Evolutionary conservation across 2,329 filamentous ascomycete genomes (phyloP).

Genomic region (Plectosphaerella sp.): DNA sequence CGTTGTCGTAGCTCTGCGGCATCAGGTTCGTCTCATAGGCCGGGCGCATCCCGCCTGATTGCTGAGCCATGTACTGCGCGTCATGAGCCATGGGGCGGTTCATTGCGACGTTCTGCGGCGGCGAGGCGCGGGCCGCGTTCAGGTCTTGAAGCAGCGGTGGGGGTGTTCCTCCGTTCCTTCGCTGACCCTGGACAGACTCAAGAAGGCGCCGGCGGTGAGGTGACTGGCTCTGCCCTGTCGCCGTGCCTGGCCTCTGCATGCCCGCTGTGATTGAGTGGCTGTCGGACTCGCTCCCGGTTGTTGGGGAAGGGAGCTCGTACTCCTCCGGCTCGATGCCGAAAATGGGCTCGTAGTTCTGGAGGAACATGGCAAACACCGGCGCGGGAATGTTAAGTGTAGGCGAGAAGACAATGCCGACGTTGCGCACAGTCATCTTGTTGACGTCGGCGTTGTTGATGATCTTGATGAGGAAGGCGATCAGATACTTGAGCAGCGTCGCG

Average conservation of each 20-base stretch:
- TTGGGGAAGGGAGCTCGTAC: conserved; percentile 50
- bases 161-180: conserved; percentile 34
- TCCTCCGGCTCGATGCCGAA: conserved; percentile 70
- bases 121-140: conserved; percentile 28
- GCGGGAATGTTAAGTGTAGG: conserved; percentile 95
- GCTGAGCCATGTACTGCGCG: conserved; percentile 34
- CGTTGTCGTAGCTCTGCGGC: conserved; percentile 18
- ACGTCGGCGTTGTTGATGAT: conserved; percentile 85
- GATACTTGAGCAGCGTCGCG: conserved; percentile 72
- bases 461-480: conserved; percentile 84
- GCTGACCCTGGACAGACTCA: conserved; percentile 30
- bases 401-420: conserved; percentile 97
- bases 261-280: conserved; percentile 5
- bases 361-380: conserved; percentile 87
- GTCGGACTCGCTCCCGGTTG: conserved; percentile 26
- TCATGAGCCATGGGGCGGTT: conserved; percentile 35
- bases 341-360: conserved; percentile 84
- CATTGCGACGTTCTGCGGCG: conserved; percentile 26
- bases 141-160: conserved; percentile 38
- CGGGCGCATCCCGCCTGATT: conserved; percentile 27
- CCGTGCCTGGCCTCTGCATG: conserved; percentile 39
- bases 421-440: conserved; percentile 98
- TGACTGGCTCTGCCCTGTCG: conserved; percentile 39
- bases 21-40: conserved; percentile 40
- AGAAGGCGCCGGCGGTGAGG: conserved; percentile 47